phyloP scores from a whole-genome alignment of 345 rosid genomes.

The Nasturtium officinale region DNA sequence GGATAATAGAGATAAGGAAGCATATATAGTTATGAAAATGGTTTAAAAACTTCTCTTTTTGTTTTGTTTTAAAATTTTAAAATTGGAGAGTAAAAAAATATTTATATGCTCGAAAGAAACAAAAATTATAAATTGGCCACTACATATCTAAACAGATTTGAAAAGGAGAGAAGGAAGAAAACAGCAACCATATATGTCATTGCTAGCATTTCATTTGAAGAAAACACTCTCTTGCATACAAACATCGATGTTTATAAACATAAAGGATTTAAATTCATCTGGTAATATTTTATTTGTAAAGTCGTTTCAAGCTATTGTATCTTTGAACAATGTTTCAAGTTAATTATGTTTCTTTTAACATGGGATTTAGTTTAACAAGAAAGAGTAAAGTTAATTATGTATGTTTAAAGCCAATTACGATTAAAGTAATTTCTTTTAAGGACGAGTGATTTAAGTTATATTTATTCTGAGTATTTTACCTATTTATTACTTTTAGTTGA shows the following conservation, averaged over 20 bases:
- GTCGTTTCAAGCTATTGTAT: neutral
- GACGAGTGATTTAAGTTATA: neutral
- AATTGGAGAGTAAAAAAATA: too few species aligned
- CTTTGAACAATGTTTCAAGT: neutral
- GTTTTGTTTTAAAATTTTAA: too few species aligned
- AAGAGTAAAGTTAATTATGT: conserved; percentile 9
- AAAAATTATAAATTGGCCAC: neutral
- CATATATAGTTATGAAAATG: neutral
- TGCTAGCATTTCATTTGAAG: neutral
- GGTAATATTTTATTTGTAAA: neutral
- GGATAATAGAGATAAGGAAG: neutral
- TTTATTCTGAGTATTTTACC: neutral
- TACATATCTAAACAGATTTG: neutral
- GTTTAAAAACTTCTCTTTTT: neutral
- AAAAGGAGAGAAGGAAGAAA: neutral
- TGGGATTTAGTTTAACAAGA: neutral
- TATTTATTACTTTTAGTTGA: neutral
- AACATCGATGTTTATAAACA: neutral
- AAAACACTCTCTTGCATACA: neutral
- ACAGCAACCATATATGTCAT: neutral
- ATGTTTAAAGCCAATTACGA: conserved; percentile 1
- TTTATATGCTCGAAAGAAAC: too few species aligned
- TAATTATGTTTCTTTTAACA: neutral
- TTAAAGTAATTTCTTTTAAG: neutral
- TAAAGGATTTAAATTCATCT: neutral